phyloP scores from a whole-genome alignment of 2,329 filamentous ascomycete species.

The Dendrostoma leiphaemia region DNA sequence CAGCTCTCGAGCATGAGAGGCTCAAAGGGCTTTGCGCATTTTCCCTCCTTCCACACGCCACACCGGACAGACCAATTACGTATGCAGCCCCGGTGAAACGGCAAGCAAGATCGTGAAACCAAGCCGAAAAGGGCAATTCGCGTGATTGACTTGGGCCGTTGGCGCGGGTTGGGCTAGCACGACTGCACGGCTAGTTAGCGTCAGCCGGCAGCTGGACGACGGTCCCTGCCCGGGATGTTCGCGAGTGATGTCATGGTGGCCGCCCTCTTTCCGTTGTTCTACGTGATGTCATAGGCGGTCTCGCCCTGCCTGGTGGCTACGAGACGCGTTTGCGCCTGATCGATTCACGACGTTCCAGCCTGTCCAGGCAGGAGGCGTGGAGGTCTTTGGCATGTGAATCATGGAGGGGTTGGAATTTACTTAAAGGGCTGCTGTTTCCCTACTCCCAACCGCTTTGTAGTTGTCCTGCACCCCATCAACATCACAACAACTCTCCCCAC shows the following conservation, averaged over 20 bases:
- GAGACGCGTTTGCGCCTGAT: neutral
- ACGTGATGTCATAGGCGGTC: slow-evolving; percentile 3
- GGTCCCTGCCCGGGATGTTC: neutral
- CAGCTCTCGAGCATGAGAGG: too few relatives aligned
- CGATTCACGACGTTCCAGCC: neutral
- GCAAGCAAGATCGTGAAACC: neutral
- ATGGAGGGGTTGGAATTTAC: too few relatives aligned
- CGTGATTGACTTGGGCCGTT: neutral
- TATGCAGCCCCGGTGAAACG: neutral
- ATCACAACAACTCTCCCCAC: slow-evolving; percentile 17
- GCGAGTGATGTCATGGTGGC: neutral
- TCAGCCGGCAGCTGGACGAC: too few relatives aligned
- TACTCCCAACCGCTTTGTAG: too few relatives aligned
- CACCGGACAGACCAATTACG: neutral
- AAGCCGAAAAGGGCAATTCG: neutral
- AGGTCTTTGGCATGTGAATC: too few relatives aligned
- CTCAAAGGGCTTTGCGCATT: too few relatives aligned
- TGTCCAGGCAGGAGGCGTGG: neutral
- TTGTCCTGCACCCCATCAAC: neutral
- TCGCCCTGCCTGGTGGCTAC: neutral
- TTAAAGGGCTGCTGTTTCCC: too few relatives aligned
- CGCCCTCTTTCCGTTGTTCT: neutral
- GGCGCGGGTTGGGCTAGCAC: too few relatives aligned
- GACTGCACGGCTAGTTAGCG: too few relatives aligned
- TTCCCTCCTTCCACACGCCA: too few relatives aligned